These are phyloP conservation scores for Prototheca cutis DNA, from an alignment of 163 green algal genomes.

Conservation along the genomic window DNA sequence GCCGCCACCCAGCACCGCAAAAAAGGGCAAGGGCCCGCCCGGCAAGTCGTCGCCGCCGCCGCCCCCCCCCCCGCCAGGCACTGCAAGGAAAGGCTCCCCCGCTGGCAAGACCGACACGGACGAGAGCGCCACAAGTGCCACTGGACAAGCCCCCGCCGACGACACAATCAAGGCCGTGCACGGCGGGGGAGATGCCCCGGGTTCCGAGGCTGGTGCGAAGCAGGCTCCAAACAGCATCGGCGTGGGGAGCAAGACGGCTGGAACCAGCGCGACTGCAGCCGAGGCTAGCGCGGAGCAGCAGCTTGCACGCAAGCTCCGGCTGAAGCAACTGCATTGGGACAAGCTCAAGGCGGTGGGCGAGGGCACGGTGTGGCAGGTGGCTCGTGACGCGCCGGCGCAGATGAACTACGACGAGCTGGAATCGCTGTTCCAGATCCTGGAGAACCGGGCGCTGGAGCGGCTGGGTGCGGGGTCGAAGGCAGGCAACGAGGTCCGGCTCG, in stretches of 20 bases:
- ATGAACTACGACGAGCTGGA: slow-evolving; percentile 50
- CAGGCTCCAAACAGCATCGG: not conserved
- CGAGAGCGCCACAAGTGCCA: no score
- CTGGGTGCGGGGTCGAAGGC: slow-evolving; percentile 18
- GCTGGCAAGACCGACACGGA: no score
- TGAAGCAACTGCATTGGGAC: slow-evolving; percentile 74
- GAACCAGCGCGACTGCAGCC: no score
- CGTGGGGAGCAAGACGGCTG: not conserved
- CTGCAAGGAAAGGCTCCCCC: slow-evolving; percentile 3
- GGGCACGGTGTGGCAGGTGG: slow-evolving; percentile 42
- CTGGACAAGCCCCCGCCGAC: slow-evolving; percentile 6
- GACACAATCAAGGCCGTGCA: slow-evolving; percentile 10
- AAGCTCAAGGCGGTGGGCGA: slow-evolving; percentile 45
- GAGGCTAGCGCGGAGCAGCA: slow-evolving; percentile 30
- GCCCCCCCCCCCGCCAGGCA: slow-evolving; percentile 11
- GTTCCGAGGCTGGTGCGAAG: slow-evolving; percentile 1
- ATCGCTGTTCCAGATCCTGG: slow-evolving; percentile 49
- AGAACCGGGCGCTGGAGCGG: slow-evolving; percentile 38
- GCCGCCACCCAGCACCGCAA: slow-evolving; percentile 3
- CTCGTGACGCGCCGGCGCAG: slow-evolving; percentile 4
- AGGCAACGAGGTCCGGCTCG: slow-evolving; percentile 37
- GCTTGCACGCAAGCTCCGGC: slow-evolving; percentile 32
- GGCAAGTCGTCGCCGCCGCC: slow-evolving; percentile 15
- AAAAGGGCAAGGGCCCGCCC: not conserved
- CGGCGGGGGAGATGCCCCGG: not conserved